Evolutionary conservation across 2,329 filamentous ascomycete species (phyloP).

Genomic region (Pleomassaria siparia): DNA sequence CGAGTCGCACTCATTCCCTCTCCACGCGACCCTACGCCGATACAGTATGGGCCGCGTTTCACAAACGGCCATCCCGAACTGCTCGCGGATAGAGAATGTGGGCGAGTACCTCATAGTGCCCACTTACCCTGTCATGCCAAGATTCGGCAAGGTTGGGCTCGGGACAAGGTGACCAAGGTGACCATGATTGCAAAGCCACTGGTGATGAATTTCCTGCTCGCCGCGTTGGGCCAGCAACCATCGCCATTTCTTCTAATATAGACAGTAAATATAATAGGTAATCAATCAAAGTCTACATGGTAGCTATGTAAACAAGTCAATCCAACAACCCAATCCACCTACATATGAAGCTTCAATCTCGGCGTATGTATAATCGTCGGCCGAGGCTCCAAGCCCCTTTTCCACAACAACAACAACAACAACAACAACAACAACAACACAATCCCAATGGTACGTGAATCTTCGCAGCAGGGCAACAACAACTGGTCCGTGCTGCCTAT

Average conservation of each 20-base stretch:
- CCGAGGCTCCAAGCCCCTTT: too few species aligned
- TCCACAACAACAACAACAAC: too few species aligned
- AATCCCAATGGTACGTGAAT: too few species aligned
- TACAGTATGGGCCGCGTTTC: conserved; percentile 24
- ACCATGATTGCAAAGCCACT: conserved; percentile 15
- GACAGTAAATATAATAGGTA: too few species aligned
- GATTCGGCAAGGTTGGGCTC: conserved; percentile 5
- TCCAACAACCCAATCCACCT: too few species aligned
- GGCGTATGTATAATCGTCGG: too few species aligned
- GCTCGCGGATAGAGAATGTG: not conserved
- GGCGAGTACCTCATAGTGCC: conserved; percentile 13
- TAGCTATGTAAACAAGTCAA: too few species aligned
- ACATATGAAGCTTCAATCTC: too few species aligned
- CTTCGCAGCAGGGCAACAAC: conserved; percentile 1
- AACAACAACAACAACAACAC: too few species aligned
- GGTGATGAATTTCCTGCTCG: conserved; percentile 6
- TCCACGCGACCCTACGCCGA: conserved; percentile 9
- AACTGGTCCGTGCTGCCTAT: conserved; percentile 7
- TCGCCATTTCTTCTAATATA: not conserved
- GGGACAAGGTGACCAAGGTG: conserved; percentile 16
- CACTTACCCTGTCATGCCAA: conserved; percentile 6
- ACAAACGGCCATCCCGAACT: conserved; percentile 16
- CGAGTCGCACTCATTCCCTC: conserved; percentile 9
- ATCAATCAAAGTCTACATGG: not conserved
- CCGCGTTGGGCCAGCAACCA: not conserved